Percentiles rank a stretch among this genome's conserved stretches.
phyloP scores from a whole-genome alignment of 2,329 filamentous ascomycete species.

The Verticillium isaacii region DNA sequence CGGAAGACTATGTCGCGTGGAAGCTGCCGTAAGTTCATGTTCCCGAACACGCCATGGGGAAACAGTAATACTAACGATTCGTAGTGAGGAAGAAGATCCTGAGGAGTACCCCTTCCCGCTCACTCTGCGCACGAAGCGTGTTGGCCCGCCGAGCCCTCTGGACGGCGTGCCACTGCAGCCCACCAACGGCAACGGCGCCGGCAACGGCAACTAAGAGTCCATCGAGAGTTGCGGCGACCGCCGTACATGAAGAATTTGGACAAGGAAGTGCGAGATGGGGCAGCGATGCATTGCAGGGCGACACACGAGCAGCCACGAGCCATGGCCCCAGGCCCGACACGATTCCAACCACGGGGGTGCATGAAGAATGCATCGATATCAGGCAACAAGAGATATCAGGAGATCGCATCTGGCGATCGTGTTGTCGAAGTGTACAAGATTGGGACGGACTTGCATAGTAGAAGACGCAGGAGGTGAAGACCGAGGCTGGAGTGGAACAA shows the following conservation, averaged over 20 bases:
- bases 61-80: conserved; percentile 20
- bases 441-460: conserved; percentile 1
- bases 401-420: background rate
- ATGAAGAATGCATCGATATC: background rate
- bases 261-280: background rate
- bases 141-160: conserved; percentile 34
- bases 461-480: background rate
- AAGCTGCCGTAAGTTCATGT: conserved; percentile 75
- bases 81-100: conserved; percentile 86
- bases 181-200: conserved; percentile 1
- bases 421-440: background rate
- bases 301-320: background rate
- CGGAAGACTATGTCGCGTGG: conserved; percentile 98
- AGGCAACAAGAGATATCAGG: background rate
- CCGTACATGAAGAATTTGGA: background rate
- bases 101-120: conserved; percentile 63
- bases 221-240: background rate
- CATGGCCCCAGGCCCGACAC: background rate
- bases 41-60: background rate
- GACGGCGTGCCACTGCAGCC: conserved; percentile 28
- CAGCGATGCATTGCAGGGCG: background rate
- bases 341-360: background rate
- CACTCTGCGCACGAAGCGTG: conserved; percentile 50
- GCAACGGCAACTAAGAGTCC: background rate
- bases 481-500: background rate